phyloP scores from a whole-genome alignment of 495 filamentous ascomycete species.

The Sphaerosporella brunnea region DNA sequence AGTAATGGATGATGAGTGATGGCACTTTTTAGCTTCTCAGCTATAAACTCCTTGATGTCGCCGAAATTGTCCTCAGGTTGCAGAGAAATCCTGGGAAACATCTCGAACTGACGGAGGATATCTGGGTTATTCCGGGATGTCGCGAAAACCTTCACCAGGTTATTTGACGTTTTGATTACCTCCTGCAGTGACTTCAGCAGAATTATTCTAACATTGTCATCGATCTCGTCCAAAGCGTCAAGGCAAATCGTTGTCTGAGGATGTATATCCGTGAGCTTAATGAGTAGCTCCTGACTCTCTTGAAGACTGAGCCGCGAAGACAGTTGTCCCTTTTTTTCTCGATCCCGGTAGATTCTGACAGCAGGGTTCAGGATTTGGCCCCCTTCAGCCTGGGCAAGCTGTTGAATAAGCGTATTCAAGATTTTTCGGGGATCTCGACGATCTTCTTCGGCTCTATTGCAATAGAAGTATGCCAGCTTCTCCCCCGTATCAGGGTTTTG shows the following conservation, averaged over 20 bases:
- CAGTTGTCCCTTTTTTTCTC: not conserved
- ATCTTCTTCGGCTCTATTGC: conserved; percentile 4
- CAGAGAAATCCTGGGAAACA: not conserved
- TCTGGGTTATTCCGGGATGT: conserved; percentile 14
- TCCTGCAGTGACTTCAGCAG: conserved; percentile 7
- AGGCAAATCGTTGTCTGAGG: conserved; percentile 12
- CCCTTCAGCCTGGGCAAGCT: conserved; percentile 1
- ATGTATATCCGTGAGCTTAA: conserved; percentile 4
- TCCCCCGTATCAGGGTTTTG: not conserved
- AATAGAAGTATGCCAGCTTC: conserved; percentile 12
- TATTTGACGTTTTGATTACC: conserved; percentile 2
- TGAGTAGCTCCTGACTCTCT: conserved; percentile 1
- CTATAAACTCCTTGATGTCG: not conserved
- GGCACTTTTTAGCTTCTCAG: conserved; percentile 4
- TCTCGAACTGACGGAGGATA: conserved; percentile 5
- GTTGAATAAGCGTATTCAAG: conserved; percentile 8
- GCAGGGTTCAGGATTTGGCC: not conserved
- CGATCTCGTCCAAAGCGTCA: conserved; percentile 18
- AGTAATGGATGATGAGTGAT: conserved; percentile 5
- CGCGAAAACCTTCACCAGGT: conserved; percentile 17
- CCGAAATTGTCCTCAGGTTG: not conserved
- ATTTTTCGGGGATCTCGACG: conserved; percentile 6
- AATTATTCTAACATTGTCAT: not conserved
- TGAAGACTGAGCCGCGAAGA: not conserved
- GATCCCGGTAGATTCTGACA: conserved; percentile 2